Conservation (phyloP, 352 stramenopile genomes). For the Aphanomyces euteiches region DNA sequence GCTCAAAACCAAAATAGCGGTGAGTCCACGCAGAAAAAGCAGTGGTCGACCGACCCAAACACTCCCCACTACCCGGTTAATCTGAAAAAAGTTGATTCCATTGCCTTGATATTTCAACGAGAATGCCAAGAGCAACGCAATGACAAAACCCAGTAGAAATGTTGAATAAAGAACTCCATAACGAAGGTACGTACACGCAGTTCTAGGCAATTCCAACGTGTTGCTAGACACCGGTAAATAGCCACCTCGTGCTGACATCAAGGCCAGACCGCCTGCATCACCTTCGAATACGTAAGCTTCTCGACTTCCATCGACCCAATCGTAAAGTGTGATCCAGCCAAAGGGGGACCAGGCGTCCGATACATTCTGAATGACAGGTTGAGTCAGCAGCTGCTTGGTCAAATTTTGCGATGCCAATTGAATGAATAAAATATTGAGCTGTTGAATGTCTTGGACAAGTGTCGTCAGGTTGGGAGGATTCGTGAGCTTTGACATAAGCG, state of each 20-base stretch:
- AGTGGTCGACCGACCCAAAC: conserved; percentile 19
- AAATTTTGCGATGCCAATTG: conserved; percentile 10
- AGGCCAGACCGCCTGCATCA: no score
- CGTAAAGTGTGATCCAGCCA: conserved; percentile 11
- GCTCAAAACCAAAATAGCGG: neutral
- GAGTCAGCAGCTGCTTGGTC: neutral
- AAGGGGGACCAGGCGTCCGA: conserved; percentile 14
- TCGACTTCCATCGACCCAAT: conserved; percentile 15
- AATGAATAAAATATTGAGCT: neutral
- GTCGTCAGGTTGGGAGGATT: neutral
- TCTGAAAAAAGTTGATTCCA: conserved; percentile 3
- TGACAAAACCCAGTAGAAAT: no score
- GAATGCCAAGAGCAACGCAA: no score
- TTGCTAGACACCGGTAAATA: no score
- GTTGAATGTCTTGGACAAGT: neutral
- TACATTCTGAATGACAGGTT: neutral
- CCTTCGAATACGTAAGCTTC: no score
- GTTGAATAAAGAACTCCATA: no score
- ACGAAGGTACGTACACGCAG: no score
- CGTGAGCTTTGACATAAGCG: neutral
- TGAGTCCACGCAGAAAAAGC: conserved; percentile 16
- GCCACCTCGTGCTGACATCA: no score
- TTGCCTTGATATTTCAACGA: neutral
- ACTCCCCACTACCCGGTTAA: conserved; percentile 13
- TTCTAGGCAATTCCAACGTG: no score